Evolutionary conservation across 176 grass and related monocot genomes (phyloP).

Genomic region (Lolium multiflorum): DNA sequence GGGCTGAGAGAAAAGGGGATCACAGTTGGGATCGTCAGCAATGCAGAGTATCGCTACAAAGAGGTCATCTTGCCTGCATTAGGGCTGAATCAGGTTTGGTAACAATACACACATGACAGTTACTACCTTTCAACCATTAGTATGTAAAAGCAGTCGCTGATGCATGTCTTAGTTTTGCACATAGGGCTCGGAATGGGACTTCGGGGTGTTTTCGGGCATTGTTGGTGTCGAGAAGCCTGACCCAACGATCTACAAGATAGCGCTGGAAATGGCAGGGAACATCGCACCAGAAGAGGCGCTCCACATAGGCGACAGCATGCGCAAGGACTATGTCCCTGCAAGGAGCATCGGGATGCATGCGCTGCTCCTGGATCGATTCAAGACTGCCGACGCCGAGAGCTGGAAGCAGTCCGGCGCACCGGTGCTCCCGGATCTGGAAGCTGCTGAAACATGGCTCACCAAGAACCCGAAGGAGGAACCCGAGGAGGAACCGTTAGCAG

Average conservation of each 20-base stretch:
- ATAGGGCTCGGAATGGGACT: slow-evolving; percentile 61
- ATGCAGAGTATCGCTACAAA: slow-evolving; percentile 93
- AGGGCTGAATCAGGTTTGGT: slow-evolving; percentile 66
- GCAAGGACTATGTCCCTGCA: slow-evolving; percentile 82
- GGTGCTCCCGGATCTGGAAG: slow-evolving; percentile 72
- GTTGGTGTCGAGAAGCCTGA: slow-evolving; percentile 90
- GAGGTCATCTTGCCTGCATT: slow-evolving; percentile 89
- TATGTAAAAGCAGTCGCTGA: not conserved
- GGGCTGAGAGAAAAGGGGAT: slow-evolving; percentile 72
- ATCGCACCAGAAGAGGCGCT: slow-evolving; percentile 56
- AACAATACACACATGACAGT: not conserved
- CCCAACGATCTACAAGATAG: slow-evolving; percentile 79
- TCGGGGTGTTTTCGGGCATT: slow-evolving; percentile 63
- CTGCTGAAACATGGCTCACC: slow-evolving; percentile 65
- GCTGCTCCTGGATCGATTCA: slow-evolving; percentile 83
- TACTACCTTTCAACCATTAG: not conserved
- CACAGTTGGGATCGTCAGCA: slow-evolving; percentile 86
- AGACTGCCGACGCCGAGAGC: slow-evolving; percentile 67
- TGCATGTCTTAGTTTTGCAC: slow-evolving; percentile 17
- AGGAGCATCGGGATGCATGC: slow-evolving; percentile 76
- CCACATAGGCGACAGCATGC: slow-evolving; percentile 91
- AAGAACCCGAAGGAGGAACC: slow-evolving; percentile 48
- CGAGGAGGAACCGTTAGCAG: slow-evolving; percentile 37
- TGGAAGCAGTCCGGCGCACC: slow-evolving; percentile 70
- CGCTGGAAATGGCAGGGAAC: slow-evolving; percentile 83